phyloP scores from a whole-genome alignment of 805 yeast species.

The Brettanomyces naardenensis region DNA sequence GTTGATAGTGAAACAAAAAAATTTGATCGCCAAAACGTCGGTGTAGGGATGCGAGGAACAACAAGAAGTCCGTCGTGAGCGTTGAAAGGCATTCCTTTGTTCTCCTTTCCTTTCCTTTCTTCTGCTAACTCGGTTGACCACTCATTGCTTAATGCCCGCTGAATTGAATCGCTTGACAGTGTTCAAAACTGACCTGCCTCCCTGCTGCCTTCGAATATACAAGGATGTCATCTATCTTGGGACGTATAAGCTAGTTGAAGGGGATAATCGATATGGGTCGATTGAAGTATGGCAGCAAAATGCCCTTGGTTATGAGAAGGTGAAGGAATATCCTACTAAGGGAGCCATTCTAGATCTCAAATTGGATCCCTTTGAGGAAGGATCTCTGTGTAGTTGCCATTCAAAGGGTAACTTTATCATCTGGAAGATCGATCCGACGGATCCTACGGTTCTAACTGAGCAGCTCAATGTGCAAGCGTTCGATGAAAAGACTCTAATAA shows the following conservation, averaged over 20 bases:
- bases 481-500: conserved; percentile 42
- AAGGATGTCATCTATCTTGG: conserved; percentile 47
- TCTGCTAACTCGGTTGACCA: no score
- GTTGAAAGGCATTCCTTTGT: no score
- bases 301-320: conserved; percentile 1
- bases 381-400: conserved; percentile 55
- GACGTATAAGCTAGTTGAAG: conserved; percentile 65
- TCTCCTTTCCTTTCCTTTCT: no score
- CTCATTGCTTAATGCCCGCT: no score
- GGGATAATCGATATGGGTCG: conserved; percentile 58
- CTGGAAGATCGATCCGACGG: conserved; percentile 41
- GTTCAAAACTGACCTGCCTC: conserved; percentile 55
- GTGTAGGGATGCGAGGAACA: no score
- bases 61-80: no score
- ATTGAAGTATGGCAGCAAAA: conserved; percentile 33
- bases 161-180: conserved; percentile 18
- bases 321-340: conserved; percentile 9
- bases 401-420: conserved; percentile 68
- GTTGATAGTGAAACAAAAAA: no score
- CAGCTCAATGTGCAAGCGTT: conserved; percentile 35
- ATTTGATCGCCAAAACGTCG: no score
- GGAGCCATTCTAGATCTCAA: conserved; percentile 78
- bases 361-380: conserved; percentile 44
- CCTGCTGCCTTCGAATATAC: conserved; percentile 65
- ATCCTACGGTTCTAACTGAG: conserved; percentile 13